Evolutionary conservation across 495 filamentous ascomycete species (phyloP).

Genomic region (Chaetomium tenue): DNA sequence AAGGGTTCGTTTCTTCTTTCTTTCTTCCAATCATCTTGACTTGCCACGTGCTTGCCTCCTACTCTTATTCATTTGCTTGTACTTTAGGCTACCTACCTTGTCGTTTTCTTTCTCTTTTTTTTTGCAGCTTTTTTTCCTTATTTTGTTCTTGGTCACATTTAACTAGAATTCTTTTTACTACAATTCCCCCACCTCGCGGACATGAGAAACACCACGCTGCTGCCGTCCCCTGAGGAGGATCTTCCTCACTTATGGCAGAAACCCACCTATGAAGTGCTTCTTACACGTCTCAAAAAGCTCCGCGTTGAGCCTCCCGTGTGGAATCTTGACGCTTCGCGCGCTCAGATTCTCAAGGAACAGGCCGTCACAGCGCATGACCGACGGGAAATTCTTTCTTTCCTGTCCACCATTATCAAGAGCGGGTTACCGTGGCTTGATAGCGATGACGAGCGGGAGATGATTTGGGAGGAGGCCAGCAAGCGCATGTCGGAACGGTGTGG

Average conservation of each 20-base stretch:
- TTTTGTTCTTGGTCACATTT: not conserved
- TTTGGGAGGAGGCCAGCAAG: conserved; percentile 77
- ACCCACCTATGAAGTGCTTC: conserved; percentile 40
- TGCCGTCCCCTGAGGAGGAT: conserved; percentile 24
- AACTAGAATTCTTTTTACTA: not conserved
- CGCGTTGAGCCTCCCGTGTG: conserved; percentile 45
- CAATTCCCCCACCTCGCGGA: not conserved
- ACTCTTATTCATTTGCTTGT: not conserved
- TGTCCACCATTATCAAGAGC: conserved; percentile 75
- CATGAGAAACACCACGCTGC: conserved; percentile 11
- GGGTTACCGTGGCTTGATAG: conserved; percentile 70
- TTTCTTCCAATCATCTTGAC: not conserved
- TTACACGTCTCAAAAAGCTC: conserved; percentile 41
- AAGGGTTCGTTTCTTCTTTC: not conserved
- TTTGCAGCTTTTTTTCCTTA: not conserved
- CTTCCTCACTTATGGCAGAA: conserved; percentile 50
- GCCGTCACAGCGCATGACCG: conserved; percentile 28
- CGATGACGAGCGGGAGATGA: conserved; percentile 65
- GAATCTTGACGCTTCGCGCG: conserved; percentile 32
- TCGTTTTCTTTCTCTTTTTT: not conserved
- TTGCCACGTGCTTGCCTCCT: too few species aligned
- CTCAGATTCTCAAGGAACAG: conserved; percentile 36
- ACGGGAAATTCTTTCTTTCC: conserved; percentile 55
- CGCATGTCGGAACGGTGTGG: conserved; percentile 83
- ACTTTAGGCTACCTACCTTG: not conserved